These are phyloP conservation scores for Anthracocystis setariae DNA, from an alignment of 1,284 basidiomycete species.

Conservation along the genomic window DNA sequence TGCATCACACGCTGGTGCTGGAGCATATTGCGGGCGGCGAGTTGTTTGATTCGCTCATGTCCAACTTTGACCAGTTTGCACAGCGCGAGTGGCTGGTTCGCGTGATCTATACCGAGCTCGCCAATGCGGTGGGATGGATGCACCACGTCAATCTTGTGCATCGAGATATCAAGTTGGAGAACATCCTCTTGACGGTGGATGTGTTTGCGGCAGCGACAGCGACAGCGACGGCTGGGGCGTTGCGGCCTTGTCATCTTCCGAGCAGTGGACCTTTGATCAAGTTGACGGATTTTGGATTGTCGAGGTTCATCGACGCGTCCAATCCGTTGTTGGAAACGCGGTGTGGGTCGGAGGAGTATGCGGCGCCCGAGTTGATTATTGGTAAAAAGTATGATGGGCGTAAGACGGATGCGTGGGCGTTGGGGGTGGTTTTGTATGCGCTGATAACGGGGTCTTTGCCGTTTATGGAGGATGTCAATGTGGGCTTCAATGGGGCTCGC, in stretches of 20 bases:
- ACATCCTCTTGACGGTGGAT: slow-evolving; percentile 58
- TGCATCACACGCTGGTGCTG: slow-evolving; percentile 83
- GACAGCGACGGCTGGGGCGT: slow-evolving; percentile 3
- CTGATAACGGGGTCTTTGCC: slow-evolving; percentile 74
- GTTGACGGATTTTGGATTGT: slow-evolving; percentile 88
- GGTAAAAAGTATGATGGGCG: slow-evolving; percentile 82
- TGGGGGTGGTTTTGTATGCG: slow-evolving; percentile 84
- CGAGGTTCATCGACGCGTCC: slow-evolving; percentile 80
- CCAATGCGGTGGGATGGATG: slow-evolving; percentile 86
- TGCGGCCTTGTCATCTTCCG: slow-evolving; percentile 65
- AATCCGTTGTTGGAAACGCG: slow-evolving; percentile 81
- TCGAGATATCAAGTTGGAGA: slow-evolving; percentile 93
- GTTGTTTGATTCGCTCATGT: slow-evolving; percentile 79
- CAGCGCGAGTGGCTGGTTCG: slow-evolving; percentile 74
- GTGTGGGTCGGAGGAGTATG: slow-evolving; percentile 90
- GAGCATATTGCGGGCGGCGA: slow-evolving; percentile 84
- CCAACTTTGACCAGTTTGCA: slow-evolving; percentile 73
- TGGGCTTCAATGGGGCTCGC: slow-evolving; percentile 36
- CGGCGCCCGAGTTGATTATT: slow-evolving; percentile 88
- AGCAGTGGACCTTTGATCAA: slow-evolving; percentile 77
- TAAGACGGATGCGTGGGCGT: slow-evolving; percentile 88
- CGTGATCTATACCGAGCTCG: slow-evolving; percentile 82
- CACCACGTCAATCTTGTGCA: slow-evolving; percentile 87
- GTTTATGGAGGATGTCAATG: slow-evolving; percentile 65
- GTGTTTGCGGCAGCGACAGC: slow-evolving; percentile 33